These are phyloP conservation scores for Tuber brumale DNA, from an alignment of 495 filamentous ascomycete genomes.

Conservation along the genomic window DNA sequence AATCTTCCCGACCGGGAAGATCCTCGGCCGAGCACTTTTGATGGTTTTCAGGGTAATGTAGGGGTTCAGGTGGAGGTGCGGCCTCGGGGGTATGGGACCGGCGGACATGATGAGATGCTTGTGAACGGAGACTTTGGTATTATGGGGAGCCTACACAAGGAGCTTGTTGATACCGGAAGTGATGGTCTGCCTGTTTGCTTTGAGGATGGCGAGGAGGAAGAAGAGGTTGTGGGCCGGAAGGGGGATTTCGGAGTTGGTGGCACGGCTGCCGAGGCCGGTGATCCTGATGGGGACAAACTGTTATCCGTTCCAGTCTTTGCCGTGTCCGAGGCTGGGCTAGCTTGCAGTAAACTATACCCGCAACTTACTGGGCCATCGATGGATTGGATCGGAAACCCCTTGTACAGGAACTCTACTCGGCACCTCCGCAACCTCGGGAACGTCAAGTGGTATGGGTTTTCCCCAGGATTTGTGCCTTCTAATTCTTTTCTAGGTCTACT, in stretches of 20 bases:
- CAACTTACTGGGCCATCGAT: conserved; percentile 12
- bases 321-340: not conserved
- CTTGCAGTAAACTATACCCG: not conserved
- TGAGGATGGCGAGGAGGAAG: not conserved
- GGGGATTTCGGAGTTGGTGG: not conserved
- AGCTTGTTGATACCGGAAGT: not conserved
- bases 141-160: not conserved
- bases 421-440: conserved; percentile 30
- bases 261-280: not conserved
- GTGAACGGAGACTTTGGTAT: not conserved
- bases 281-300: not conserved
- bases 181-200: not conserved
- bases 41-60: not conserved
- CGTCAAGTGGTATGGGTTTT: conserved; percentile 35
- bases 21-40: not conserved
- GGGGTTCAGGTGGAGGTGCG: not conserved
- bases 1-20: not conserved
- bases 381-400: conserved; percentile 26
- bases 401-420: conserved; percentile 10
- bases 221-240: not conserved
- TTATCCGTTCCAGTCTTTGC: not conserved
- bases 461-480: not conserved
- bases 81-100: not conserved
- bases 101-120: not conserved
- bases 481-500: conserved; percentile 22